Conservation (phyloP, 2,329 filamentous ascomycete species). For the Cephalotrichum gorgonifer region DNA sequence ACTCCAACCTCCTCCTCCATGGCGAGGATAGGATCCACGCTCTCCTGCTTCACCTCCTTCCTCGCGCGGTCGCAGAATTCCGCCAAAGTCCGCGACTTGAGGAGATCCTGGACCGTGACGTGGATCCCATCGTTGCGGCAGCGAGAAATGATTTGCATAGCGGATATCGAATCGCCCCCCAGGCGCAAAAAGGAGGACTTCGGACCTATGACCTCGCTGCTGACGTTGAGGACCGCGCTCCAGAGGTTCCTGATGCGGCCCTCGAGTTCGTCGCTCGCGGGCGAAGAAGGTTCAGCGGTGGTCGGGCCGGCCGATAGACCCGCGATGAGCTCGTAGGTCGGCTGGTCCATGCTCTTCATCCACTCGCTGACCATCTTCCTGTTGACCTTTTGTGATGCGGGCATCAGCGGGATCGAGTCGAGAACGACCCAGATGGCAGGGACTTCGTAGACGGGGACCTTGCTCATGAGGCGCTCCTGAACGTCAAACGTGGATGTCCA, state of each 20-base stretch:
- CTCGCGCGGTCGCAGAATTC: no score
- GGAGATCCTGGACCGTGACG: slow-evolving; percentile 8
- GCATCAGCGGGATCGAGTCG: no score
- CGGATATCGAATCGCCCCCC: slow-evolving; percentile 6
- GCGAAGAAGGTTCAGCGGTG: no score
- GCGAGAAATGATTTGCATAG: slow-evolving; percentile 6
- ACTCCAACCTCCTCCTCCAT: no score
- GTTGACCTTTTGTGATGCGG: no score
- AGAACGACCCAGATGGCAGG: no score
- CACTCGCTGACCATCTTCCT: slow-evolving; percentile 3
- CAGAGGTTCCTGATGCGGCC: neutral
- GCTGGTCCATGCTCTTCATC: neutral
- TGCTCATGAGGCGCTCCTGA: slow-evolving; percentile 20
- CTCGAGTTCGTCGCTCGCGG: no score
- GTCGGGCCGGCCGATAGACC: neutral
- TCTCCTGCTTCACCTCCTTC: no score
- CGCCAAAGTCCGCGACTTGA: no score
- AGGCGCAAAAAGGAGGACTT: slow-evolving; percentile 2
- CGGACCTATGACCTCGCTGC: neutral
- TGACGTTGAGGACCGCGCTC: slow-evolving; percentile 1
- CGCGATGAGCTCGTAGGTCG: neutral
- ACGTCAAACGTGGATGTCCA: slow-evolving; percentile 3
- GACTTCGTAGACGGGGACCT: slow-evolving; percentile 18
- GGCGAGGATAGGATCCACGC: no score
- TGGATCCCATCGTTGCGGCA: slow-evolving; percentile 7